Evolutionary conservation across 2,329 filamentous ascomycete species (phyloP), one percentile per base, ranked within the genome.

Genomic region (Cucurbitaria berberidis): DNA sequence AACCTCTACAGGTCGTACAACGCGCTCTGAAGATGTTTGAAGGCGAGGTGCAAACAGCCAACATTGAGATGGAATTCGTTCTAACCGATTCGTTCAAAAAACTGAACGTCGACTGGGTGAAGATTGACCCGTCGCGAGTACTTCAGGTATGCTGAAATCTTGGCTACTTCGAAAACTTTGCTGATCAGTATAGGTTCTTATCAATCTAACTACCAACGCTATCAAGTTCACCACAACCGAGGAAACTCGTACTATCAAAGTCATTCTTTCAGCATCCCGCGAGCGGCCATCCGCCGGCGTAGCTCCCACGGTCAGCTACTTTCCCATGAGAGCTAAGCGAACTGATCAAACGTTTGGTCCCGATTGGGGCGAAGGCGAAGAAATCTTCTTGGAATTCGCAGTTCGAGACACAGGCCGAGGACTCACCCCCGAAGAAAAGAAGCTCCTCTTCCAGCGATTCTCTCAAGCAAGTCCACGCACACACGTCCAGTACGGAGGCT

Each of bases 131-230:
- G 0, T 89, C 87, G 15, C 82, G 90, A 21, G 85, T 93, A 44
- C 82, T 89, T 45, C 90, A 93, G 72, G 65, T 66, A 48, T 30
- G 55, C 11, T 27, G 5, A 2, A 13, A 26, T 16, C 10, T 34
- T 5, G 3, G n/a, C 3, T n/a, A 13, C 11, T n/a, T 3, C 22
- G 3, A 46, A n/a, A 24, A 35, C 3, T 30, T 54, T 16, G 27
- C 55, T 60, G 38, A 63, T 2, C 5, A 3, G 2, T 22, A 15
- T 15, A 67, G 62, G 88, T 93, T 0, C 78, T 93, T 3, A 91
- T 93, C 70, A 93, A 93, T 63, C 80, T 93, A 1, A 83, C 90
- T 8, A 90, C 89, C 7, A 93, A 93, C 64, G 89, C 89, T 0
- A 87, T 93, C 72, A 93, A 93, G 65, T 93, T 93, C 67, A 93